Evolutionary conservation across 2,329 filamentous ascomycete species (phyloP), one percentile per base, ranked within the genome.

Genomic region (Zymoseptoria tritici): DNA sequence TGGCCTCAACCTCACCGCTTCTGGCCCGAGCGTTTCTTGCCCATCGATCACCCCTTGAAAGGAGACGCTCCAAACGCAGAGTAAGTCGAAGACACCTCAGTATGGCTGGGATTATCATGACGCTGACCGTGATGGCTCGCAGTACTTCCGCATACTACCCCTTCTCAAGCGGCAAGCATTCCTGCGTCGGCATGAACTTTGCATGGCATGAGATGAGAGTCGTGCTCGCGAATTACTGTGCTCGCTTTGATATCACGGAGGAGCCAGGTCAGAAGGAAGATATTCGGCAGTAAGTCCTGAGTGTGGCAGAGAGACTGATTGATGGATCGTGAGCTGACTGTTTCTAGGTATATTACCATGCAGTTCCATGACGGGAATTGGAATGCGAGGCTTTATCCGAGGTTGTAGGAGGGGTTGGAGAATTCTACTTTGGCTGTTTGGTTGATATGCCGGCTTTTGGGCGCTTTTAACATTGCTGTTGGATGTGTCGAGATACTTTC

Each of bases 1-100:
- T 60, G 58, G 58, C 58, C 58, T 19, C 55, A 60, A 36, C n/a
- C 58, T 2, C 20, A 60, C 3, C 49, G 58, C 9, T 60, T 60
- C 55, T 60, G 55, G 58, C 58, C 58, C 9, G 58, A 60, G 36
- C 50, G 58, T 49, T 60, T 53, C 31, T 51, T 60, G 49, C 36
- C 54, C 7, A 20, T n/a, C 20, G 58, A 57, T 9, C 51, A 57
- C 49, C 54, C 57, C n/a, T 13, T 58, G 57, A 59, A 50, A 16
- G 55, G 26, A 16, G 22, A 54, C 46, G 58, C 58, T n/a, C 58
- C 58, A 3, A 24, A 54, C 22, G 36, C 55, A 1, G 54, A 60
- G 54, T 55, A 49, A 36, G 54, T 42, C 16, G 13, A 8, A 9
- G 3, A 22, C 20, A 16, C 19, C 21, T n/a, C 19, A 16, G 0